Percentiles rank a stretch among this genome's conserved stretches.
These are phyloP conservation scores for Neurospora cerealis DNA, from an alignment of 495 filamentous ascomycete genomes.

Conservation along the genomic window DNA sequence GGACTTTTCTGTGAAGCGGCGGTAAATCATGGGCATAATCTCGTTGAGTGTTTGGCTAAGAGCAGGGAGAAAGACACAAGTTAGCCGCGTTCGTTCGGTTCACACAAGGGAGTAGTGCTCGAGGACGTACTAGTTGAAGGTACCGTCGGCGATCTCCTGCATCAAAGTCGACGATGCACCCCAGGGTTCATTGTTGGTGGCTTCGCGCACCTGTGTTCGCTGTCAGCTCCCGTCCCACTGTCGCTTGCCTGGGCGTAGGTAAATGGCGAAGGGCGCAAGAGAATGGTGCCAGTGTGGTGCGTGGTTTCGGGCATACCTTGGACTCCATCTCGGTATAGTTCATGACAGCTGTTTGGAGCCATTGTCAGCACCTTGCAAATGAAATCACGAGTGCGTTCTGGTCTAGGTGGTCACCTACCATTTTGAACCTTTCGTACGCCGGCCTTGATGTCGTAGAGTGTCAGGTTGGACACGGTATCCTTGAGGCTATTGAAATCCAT, in stretches of 20 bases:
- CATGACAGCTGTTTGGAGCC: slow-evolving; percentile 66
- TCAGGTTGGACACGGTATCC: slow-evolving; percentile 87
- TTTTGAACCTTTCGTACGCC: slow-evolving; percentile 97
- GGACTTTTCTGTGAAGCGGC: slow-evolving; percentile 95
- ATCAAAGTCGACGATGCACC: slow-evolving; percentile 78
- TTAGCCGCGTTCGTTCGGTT: neutral
- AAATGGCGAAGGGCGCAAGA: slow-evolving; percentile 9
- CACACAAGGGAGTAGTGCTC: neutral
- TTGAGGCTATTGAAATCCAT: slow-evolving; percentile 86
- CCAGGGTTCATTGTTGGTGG: slow-evolving; percentile 97
- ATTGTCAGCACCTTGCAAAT: slow-evolving; percentile 5
- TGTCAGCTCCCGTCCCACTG: neutral
- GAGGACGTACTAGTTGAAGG: slow-evolving; percentile 83
- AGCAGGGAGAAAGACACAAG: neutral
- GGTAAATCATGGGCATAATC: slow-evolving; percentile 99
- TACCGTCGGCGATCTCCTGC: slow-evolving; percentile 97
- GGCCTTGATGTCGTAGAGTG: slow-evolving; percentile 93
- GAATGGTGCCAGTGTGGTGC: neutral
- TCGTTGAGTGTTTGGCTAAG: slow-evolving; percentile 89
- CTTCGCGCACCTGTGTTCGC: slow-evolving; percentile 69
- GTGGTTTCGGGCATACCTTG: slow-evolving; percentile 50
- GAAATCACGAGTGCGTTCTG: neutral
- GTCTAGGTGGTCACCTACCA: slow-evolving; percentile 49
- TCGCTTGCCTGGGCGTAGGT: slow-evolving; percentile 10
- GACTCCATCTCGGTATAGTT: slow-evolving; percentile 99